A percentile compares a stretch with the other conserved stretches of the same genome.
phyloP scores from a whole-genome alignment of 768 basidiomycete species.

The Trametes cingulata region DNA sequence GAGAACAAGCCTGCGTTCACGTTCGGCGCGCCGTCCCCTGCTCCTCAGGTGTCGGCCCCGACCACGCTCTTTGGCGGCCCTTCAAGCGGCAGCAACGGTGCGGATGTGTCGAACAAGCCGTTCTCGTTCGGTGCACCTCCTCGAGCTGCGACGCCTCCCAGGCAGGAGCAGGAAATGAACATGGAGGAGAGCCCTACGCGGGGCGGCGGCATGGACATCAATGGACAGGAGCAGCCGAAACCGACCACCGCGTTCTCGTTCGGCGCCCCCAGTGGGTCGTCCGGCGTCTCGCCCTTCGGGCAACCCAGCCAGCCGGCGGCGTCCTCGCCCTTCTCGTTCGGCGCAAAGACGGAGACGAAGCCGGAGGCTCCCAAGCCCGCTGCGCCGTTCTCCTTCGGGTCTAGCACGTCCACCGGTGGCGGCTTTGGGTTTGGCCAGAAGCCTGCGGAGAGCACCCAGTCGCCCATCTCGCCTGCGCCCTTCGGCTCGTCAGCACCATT shows the following conservation, averaged over 20 bases:
- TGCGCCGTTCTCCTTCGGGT: conserved; percentile 44
- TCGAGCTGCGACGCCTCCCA: conserved; percentile 67
- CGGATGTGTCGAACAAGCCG: conserved; percentile 50
- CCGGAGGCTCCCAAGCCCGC: conserved; percentile 42
- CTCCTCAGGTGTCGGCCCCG: conserved; percentile 34
- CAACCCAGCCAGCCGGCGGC: conserved; percentile 26
- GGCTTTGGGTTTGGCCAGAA: conserved; percentile 51
- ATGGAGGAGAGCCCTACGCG: conserved; percentile 85
- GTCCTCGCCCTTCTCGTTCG: conserved; percentile 26
- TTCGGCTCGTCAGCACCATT: conserved; percentile 46
- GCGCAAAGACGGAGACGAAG: conserved; percentile 44
- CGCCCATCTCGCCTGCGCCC: conserved; percentile 21
- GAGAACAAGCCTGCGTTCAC: conserved; percentile 39
- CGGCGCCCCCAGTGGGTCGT: conserved; percentile 34
- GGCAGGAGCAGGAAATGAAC: conserved; percentile 61
- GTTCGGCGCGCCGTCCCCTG: conserved; percentile 38
- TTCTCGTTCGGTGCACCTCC: conserved; percentile 55
- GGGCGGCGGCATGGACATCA: conserved; percentile 47
- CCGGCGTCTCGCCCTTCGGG: conserved; percentile 39
- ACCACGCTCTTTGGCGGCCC: conserved; percentile 52
- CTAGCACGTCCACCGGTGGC: conserved; percentile 39
- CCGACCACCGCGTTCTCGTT: conserved; percentile 43
- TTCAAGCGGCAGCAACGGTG: conserved; percentile 33
- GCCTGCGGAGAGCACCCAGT: conserved; percentile 22
- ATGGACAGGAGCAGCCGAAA: conserved; percentile 24